phyloP scores from a whole-genome alignment of 2,329 filamentous ascomycete genomes.

The Diaporthe sp. region DNA sequence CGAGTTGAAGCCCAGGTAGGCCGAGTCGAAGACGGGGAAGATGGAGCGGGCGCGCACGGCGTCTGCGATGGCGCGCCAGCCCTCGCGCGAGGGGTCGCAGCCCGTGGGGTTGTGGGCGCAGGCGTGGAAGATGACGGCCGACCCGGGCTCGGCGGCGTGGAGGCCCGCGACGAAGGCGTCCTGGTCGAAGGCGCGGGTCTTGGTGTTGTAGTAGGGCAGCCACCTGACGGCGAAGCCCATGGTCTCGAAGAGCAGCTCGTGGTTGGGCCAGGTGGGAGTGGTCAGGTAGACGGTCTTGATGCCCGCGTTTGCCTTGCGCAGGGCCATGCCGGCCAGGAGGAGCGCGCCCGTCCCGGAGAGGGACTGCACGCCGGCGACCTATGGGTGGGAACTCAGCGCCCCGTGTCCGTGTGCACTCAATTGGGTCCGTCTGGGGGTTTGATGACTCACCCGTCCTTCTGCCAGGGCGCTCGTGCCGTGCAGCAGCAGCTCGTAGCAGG shows the following conservation, averaged over 20 bases:
- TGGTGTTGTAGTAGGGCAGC: slow-evolving; percentile 56
- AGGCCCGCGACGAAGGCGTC: slow-evolving; percentile 49
- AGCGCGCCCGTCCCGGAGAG: slow-evolving; percentile 59
- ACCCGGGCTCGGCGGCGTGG: slow-evolving; percentile 45
- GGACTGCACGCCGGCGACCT: slow-evolving; percentile 48
- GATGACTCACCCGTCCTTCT: slow-evolving; percentile 49
- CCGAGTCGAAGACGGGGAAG: slow-evolving; percentile 52
- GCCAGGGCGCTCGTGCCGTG: slow-evolving; percentile 45
- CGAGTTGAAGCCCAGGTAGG: slow-evolving; percentile 52
- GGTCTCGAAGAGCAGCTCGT: slow-evolving; percentile 53
- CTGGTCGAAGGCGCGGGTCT: slow-evolving; percentile 51
- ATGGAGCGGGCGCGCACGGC: slow-evolving; percentile 44
- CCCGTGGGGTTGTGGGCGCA: slow-evolving; percentile 61
- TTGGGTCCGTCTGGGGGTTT: not conserved
- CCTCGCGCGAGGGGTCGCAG: slow-evolving; percentile 53
- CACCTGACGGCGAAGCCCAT: slow-evolving; percentile 51
- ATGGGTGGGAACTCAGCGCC: not conserved
- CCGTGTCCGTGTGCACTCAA: not conserved
- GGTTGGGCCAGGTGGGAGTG: slow-evolving; percentile 59
- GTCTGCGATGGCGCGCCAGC: slow-evolving; percentile 50
- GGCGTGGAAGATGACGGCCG: slow-evolving; percentile 55
- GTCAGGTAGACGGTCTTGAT: slow-evolving; percentile 54
- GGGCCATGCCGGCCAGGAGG: slow-evolving; percentile 51
- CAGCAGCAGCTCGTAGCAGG: slow-evolving; percentile 51
- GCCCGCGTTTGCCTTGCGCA: slow-evolving; percentile 47